Conservation (phyloP, 2,329 filamentous ascomycete genomes). For the Xenosphaeropsis pyriputrescens region DNA sequence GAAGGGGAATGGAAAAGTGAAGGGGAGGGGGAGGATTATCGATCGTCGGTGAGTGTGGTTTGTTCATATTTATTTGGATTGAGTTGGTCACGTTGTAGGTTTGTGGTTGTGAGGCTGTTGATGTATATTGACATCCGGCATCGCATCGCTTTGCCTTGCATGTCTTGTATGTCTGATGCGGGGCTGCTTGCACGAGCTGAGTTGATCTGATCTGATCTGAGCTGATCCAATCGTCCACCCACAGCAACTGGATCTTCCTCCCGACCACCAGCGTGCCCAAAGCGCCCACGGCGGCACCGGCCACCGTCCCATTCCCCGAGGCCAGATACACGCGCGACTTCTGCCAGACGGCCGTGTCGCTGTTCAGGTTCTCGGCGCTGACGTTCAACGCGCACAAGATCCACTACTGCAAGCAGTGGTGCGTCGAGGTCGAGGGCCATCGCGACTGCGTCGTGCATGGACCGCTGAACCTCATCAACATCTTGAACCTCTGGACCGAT, state of each 20-base stretch:
- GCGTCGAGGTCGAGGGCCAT: conserved; percentile 36
- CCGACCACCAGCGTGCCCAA: conserved; percentile 10
- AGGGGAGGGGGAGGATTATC: conserved; percentile 30
- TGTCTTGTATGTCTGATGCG: too few relatives aligned
- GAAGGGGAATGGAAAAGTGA: too few relatives aligned
- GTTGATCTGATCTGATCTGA: too few relatives aligned
- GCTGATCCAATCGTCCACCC: too few relatives aligned
- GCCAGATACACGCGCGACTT: conserved; percentile 15
- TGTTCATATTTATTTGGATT: background rate
- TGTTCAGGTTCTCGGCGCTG: conserved; percentile 74
- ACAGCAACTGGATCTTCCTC: conserved; percentile 17
- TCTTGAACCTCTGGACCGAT: conserved; percentile 55
- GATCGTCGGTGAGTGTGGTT: conserved; percentile 27
- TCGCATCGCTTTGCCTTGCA: too few relatives aligned
- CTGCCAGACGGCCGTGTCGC: conserved; percentile 12
- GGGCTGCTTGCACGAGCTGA: too few relatives aligned
- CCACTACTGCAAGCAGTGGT: conserved; percentile 53
- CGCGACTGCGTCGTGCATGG: conserved; percentile 64
- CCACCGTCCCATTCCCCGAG: conserved; percentile 6
- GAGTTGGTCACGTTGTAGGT: too few relatives aligned
- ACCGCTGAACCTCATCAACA: conserved; percentile 58
- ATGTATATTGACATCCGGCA: too few relatives aligned
- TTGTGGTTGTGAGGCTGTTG: too few relatives aligned
- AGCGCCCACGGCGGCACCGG: background rate
- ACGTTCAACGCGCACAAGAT: conserved; percentile 82